Percentiles rank a stretch among this genome's conserved stretches.
These are phyloP conservation scores for Scorias spongiosa DNA, from an alignment of 2,329 filamentous ascomycete species.

Conservation along the genomic window DNA sequence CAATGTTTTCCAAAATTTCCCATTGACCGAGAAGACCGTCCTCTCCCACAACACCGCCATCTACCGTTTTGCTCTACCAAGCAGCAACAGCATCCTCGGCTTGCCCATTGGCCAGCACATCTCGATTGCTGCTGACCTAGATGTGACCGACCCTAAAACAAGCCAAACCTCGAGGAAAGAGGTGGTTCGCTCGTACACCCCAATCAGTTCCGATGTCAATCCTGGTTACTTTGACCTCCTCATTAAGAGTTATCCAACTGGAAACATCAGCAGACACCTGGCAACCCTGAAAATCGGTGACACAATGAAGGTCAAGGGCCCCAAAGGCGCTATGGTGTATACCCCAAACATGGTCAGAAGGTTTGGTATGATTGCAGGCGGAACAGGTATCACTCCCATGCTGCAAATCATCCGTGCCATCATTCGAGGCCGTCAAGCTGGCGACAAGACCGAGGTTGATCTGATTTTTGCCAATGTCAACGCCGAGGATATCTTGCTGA, in stretches of 20 bases:
- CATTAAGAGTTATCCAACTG: conserved; percentile 94
- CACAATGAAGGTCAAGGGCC: conserved; percentile 77
- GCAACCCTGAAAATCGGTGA: conserved; percentile 69
- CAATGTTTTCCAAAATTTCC: conserved; percentile 76
- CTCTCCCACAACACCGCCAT: conserved; percentile 98
- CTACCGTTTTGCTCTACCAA: conserved; percentile 87
- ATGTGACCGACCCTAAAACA: conserved; percentile 44
- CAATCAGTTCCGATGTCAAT: conserved; percentile 77
- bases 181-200: conserved; percentile 82
- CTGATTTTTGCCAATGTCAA: conserved; percentile 97
- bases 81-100: conserved; percentile 66
- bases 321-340: conserved; percentile 97
- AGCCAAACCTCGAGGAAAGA: conserved; percentile 64
- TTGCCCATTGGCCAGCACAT: conserved; percentile 98
- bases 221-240: conserved; percentile 89
- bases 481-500: conserved; percentile 77
- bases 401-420: conserved; percentile 89
- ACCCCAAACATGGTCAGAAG: conserved; percentile 90
- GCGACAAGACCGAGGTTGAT: conserved; percentile 71
- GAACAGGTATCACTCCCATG: conserved; percentile 97
- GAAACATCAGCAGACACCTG: conserved; percentile 93
- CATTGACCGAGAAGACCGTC: conserved; percentile 84
- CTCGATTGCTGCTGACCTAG: conserved; percentile 72
- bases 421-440: conserved; percentile 30
- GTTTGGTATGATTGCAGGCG: conserved; percentile 96